Evolutionary conservation across 306 rosid species (phyloP).

Genomic region (Nissolia schottii): DNA sequence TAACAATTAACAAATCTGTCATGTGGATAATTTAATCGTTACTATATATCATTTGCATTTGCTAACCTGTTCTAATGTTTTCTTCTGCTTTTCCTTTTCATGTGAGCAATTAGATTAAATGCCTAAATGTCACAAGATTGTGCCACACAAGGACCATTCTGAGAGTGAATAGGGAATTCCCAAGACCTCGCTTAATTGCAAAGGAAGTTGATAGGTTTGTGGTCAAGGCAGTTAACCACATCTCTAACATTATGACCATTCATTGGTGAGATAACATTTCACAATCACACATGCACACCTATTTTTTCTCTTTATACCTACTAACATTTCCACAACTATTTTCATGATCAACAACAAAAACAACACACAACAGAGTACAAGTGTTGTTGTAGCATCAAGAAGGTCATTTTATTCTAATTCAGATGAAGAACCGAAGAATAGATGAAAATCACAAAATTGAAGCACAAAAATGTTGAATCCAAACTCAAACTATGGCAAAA

Average conservation of each 20-base stretch:
- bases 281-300: too few species aligned
- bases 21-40: background rate
- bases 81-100: background rate
- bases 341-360: too few species aligned
- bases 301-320: too few species aligned
- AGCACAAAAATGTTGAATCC: too few species aligned
- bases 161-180: constrained; percentile 64
- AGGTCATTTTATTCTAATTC: too few species aligned
- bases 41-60: background rate
- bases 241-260: constrained; percentile 58
- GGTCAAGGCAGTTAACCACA: constrained; percentile 59
- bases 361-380: too few species aligned
- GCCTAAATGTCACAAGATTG: constrained; percentile 57
- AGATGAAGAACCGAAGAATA: too few species aligned
- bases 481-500: too few species aligned
- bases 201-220: constrained; percentile 83
- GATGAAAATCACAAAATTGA: too few species aligned
- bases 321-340: too few species aligned
- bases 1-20: constrained; percentile 28
- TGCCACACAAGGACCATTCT: constrained; percentile 65
- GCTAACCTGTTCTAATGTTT: background rate
- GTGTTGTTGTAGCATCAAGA: too few species aligned
- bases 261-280: too few species aligned
- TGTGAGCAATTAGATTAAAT: constrained; percentile 49
- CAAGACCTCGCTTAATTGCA: constrained; percentile 69